phyloP scores from a whole-genome alignment of 176 grass and related monocot species.

The Cenchrus fungigraminus region DNA sequence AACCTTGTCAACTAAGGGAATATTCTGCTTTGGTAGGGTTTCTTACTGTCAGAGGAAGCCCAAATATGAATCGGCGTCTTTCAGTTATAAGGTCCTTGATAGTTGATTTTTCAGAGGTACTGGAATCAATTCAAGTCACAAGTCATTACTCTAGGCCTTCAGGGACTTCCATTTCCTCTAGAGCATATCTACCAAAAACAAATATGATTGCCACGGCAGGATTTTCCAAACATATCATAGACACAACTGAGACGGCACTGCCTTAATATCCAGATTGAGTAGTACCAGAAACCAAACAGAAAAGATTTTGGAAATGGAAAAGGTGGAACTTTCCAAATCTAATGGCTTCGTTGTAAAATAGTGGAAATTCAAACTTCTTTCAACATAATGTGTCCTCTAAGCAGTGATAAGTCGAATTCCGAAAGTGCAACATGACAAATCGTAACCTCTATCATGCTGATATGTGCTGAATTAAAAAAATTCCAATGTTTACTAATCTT shows the following conservation, averaged over 20 bases:
- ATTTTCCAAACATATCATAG: not conserved
- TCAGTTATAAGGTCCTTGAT: not conserved
- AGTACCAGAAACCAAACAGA: not conserved
- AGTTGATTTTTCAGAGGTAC: not conserved
- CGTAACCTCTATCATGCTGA: not conserved
- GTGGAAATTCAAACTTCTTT: not conserved
- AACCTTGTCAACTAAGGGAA: too few relatives aligned
- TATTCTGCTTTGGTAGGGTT: too few relatives aligned
- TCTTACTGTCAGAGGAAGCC: too few relatives aligned
- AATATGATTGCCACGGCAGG: too few relatives aligned
- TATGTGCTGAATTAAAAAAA: constrained; percentile 20
- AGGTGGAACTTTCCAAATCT: not conserved
- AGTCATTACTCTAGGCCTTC: not conserved
- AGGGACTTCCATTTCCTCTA: not conserved
- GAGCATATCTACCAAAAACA: too few relatives aligned
- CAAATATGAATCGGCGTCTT: not conserved
- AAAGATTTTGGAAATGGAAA: not conserved
- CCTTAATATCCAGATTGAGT: not conserved
- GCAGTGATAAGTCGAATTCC: not conserved
- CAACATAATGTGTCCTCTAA: not conserved
- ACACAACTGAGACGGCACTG: constrained; percentile 2
- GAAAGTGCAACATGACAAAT: not conserved
- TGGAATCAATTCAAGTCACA: not conserved
- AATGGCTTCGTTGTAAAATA: not conserved
- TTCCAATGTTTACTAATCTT: not conserved